Evolutionary conservation across 2,329 filamentous ascomycete species (phyloP).

Genomic region (Ophiostoma sp.): DNA sequence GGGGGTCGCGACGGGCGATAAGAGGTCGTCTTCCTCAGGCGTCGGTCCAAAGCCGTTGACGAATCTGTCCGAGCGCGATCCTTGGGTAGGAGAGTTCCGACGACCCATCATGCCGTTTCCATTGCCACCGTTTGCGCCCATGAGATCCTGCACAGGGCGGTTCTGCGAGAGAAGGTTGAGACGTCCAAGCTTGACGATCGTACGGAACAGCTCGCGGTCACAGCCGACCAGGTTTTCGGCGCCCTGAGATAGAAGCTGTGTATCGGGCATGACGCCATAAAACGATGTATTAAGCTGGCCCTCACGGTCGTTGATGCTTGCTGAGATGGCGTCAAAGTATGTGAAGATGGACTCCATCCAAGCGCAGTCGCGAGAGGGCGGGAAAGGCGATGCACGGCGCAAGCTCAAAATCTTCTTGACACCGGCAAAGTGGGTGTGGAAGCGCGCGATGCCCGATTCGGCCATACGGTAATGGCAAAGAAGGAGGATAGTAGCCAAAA

Average conservation of each 20-base stretch:
- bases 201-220: slow-evolving; percentile 81
- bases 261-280: slow-evolving; percentile 54
- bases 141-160: slow-evolving; percentile 50
- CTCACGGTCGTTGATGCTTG: slow-evolving; percentile 88
- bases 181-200: slow-evolving; percentile 78
- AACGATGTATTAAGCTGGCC: slow-evolving; percentile 72
- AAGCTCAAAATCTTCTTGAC: slow-evolving; percentile 87
- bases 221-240: slow-evolving; percentile 86
- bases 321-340: slow-evolving; percentile 91
- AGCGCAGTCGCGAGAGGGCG: slow-evolving; percentile 65
- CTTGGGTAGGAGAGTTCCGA: slow-evolving; percentile 30
- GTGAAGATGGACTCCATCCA: slow-evolving; percentile 95
- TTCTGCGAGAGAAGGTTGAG: slow-evolving; percentile 81
- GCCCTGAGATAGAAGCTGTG: slow-evolving; percentile 56
- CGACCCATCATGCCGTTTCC: slow-evolving; percentile 32
- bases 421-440: slow-evolving; percentile 89
- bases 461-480: slow-evolving; percentile 92
- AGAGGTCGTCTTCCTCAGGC: slow-evolving; percentile 56
- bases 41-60: slow-evolving; percentile 55
- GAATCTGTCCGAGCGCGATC: slow-evolving; percentile 49
- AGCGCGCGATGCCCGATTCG: slow-evolving; percentile 88
- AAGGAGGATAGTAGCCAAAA: slow-evolving; percentile 81
- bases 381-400: slow-evolving; percentile 57
- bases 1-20: slow-evolving; percentile 42
- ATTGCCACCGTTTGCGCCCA: slow-evolving; percentile 28